Percentiles rank a stretch among this genome's conserved stretches.
Evolutionary conservation across 2,329 filamentous ascomycete species (phyloP).

Genomic region (Penicillium sp.): DNA sequence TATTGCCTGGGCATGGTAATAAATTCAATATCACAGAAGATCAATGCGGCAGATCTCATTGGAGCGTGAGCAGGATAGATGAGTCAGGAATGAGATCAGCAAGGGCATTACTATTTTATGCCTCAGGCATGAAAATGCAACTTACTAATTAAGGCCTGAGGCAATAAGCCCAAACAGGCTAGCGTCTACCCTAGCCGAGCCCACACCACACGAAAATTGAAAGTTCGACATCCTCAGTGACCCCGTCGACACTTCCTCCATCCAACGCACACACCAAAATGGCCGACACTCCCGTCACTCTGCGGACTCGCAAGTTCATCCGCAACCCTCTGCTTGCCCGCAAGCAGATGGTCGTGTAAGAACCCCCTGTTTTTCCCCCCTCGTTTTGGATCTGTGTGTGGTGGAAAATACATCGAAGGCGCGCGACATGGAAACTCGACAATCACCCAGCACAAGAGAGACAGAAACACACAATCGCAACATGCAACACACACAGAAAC

Average conservation of each 20-base stretch:
- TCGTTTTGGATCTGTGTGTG: slow-evolving; percentile 16
- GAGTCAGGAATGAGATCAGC: slow-evolving; percentile 10
- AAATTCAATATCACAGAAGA: slow-evolving; percentile 6
- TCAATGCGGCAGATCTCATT: slow-evolving; percentile 8
- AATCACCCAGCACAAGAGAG: slow-evolving; percentile 3
- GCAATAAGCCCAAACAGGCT: slow-evolving; percentile 22
- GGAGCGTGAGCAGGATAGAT: slow-evolving; percentile 7
- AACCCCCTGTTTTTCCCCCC: slow-evolving; percentile 34
- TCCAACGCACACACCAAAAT: slow-evolving; percentile 58
- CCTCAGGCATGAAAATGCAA: slow-evolving; percentile 2
- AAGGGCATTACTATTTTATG: not conserved
- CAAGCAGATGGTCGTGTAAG: slow-evolving; percentile 99
- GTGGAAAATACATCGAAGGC: slow-evolving; percentile 11
- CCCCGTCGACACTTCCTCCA: slow-evolving; percentile 21
- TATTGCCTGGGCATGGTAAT: not conserved
- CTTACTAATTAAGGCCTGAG: slow-evolving; percentile 9
- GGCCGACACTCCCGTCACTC: slow-evolving; percentile 76
- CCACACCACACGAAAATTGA: slow-evolving; percentile 44
- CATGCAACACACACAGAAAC: slow-evolving; percentile 12
- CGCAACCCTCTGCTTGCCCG: slow-evolving; percentile 98
- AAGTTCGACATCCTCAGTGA: slow-evolving; percentile 31
- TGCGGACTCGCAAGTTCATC: slow-evolving; percentile 99
- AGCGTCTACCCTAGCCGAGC: slow-evolving; percentile 44
- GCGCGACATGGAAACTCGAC: slow-evolving; percentile 12
- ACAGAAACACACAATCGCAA: slow-evolving; percentile 3